Percentiles rank a stretch among this genome's conserved stretches.
Evolutionary conservation across 1,284 basidiomycete genomes (phyloP).

Genomic region (Naganishia albida): DNA sequence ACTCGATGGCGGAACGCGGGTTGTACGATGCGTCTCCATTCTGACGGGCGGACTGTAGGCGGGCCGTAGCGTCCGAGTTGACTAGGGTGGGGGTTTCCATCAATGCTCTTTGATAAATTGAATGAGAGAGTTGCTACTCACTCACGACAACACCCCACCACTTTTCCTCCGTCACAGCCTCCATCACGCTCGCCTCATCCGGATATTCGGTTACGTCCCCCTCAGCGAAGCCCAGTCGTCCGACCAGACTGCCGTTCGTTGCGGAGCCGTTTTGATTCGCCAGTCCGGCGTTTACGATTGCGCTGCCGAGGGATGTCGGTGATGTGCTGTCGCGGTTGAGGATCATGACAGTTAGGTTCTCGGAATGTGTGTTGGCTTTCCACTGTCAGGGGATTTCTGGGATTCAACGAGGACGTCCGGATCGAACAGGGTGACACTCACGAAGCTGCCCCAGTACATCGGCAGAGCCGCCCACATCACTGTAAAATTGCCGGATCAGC

Average conservation of each 20-base stretch:
- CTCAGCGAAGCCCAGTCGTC: slow-evolving; percentile 28
- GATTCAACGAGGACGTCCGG: neutral
- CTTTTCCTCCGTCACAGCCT: slow-evolving; percentile 24
- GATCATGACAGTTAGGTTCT: slow-evolving; percentile 28
- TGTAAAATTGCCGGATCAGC: neutral
- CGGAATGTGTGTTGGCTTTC: slow-evolving; percentile 21
- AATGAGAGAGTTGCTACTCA: neutral
- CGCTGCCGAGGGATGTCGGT: slow-evolving; percentile 22
- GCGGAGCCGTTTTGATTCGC: slow-evolving; percentile 25
- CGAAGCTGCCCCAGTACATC: slow-evolving; percentile 32
- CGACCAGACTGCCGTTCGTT: slow-evolving; percentile 13
- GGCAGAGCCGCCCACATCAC: slow-evolving; percentile 29
- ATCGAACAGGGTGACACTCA: slow-evolving; percentile 8
- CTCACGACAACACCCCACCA: slow-evolving; percentile 31
- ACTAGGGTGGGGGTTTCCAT: slow-evolving; percentile 28
- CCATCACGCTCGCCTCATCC: slow-evolving; percentile 9
- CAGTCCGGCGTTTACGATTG: slow-evolving; percentile 18
- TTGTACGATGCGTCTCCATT: slow-evolving; percentile 45
- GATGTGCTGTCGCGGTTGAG: slow-evolving; percentile 26
- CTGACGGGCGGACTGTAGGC: slow-evolving; percentile 41
- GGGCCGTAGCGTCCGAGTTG: slow-evolving; percentile 41
- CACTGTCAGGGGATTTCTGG: neutral
- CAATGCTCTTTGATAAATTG: neutral
- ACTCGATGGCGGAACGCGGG: slow-evolving; percentile 40
- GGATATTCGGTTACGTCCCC: slow-evolving; percentile 16